Conservation (phyloP, 495 filamentous ascomycete genomes). For the Neurospora sp. region DNA sequence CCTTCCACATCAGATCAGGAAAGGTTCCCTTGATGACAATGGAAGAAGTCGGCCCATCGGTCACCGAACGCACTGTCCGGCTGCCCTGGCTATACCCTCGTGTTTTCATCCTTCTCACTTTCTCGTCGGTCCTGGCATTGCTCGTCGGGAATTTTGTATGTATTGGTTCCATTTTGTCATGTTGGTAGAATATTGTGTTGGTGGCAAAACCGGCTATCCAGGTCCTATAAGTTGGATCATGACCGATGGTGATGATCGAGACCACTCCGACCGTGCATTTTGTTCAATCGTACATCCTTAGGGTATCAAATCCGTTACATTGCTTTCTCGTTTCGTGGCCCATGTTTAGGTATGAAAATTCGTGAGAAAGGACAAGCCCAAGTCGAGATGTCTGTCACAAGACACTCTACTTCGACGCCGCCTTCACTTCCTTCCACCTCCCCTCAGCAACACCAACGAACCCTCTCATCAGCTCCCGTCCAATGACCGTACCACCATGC, state of each 20-base stretch:
- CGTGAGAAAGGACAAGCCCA: too few relatives aligned
- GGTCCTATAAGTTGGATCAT: background rate
- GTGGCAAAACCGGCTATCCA: background rate
- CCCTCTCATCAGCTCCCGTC: constrained; percentile 29
- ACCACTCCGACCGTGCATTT: background rate
- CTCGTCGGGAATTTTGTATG: too few relatives aligned
- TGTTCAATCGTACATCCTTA: constrained; percentile 3
- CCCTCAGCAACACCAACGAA: constrained; percentile 28
- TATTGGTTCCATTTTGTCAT: background rate
- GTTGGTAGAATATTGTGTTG: background rate
- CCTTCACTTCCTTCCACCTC: constrained; percentile 33
- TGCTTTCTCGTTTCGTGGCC: too few relatives aligned
- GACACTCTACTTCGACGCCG: constrained; percentile 11
- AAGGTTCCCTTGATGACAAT: too few relatives aligned
- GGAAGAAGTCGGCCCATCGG: too few relatives aligned
- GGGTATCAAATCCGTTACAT: constrained; percentile 9
- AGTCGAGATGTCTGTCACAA: too few relatives aligned
- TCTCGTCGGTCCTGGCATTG: background rate
- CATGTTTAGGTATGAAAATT: too few relatives aligned
- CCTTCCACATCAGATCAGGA: too few relatives aligned
- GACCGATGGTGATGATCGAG: background rate
- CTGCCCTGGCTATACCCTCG: background rate
- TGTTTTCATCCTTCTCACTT: background rate
- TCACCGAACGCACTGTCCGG: background rate
- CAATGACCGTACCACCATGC: constrained; percentile 53